phyloP scores from a whole-genome alignment of 352 stramenopile species.

The Phytophthora lateralis region DNA sequence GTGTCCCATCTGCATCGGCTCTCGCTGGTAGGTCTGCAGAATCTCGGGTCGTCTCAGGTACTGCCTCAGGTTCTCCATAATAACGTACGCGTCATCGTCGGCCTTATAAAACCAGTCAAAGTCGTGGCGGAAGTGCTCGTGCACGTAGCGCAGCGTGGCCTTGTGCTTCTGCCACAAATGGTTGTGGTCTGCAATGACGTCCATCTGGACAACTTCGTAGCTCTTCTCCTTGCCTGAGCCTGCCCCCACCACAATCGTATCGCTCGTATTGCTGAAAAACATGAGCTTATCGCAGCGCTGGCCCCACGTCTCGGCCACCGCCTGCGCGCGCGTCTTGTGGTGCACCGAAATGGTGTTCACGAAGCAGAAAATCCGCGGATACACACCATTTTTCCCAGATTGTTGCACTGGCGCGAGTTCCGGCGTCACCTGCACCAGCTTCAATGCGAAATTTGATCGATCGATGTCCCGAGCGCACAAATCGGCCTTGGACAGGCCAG shows the following conservation, averaged over 20 bases:
- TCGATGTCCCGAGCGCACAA: constrained; percentile 63
- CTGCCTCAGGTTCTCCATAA: constrained; percentile 76
- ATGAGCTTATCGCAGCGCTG: constrained; percentile 80
- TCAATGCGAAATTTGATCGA: constrained; percentile 43
- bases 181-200: constrained; percentile 78
- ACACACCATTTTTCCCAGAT: constrained; percentile 18
- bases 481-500: constrained; percentile 45
- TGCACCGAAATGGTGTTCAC: constrained; percentile 84
- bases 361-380: constrained; percentile 77
- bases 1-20: constrained; percentile 84
- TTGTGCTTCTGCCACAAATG: constrained; percentile 89
- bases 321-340: constrained; percentile 59
- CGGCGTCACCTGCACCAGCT: constrained; percentile 49
- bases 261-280: constrained; percentile 83
- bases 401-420: constrained; percentile 17
- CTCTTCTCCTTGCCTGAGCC: constrained; percentile 20
- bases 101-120: constrained; percentile 90
- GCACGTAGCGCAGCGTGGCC: constrained; percentile 69
- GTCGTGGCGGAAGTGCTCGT: constrained; percentile 72
- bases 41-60: constrained; percentile 73
- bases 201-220: constrained; percentile 71
- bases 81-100: constrained; percentile 85
- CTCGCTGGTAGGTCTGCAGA: constrained; percentile 47
- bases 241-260: constrained; percentile 47
- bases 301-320: constrained; percentile 81